Evolutionary conservation across 108 stramenopile species (phyloP), one percentile per base, ranked within the genome.

Genomic region (Nitzschia sp.): DNA sequence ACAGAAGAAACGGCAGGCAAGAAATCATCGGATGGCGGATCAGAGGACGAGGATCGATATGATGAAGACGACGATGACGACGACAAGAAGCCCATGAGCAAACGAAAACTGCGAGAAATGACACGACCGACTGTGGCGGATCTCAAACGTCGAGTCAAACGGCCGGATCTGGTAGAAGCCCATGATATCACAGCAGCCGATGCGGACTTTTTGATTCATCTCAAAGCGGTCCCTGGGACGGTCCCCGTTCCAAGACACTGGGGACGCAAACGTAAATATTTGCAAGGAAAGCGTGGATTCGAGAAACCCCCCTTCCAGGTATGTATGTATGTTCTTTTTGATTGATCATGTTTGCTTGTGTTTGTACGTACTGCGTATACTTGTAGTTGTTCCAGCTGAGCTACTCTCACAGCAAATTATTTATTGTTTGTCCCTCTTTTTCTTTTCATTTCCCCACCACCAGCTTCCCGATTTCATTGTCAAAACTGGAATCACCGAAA

Each of bases 191-290:
- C 97, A 5, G 90, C 98, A 0, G 79, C 87, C 2, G 97, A 98
- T 78, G 97, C 98, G 3, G 83, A 89, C 19, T 95, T 99, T 66
- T 69, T 99, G 52, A 81, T 98, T 47, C 72, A 84, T 57, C 77
- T 98, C 1, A 99, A 99, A 53, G 71, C 87, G 11, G 68, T 82
- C 36, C 85, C 90, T 13, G 94, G 95, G 26, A 91, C 98, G 6
- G 98, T 98, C 0, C 89, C 95, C 21, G 97, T 99, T 1, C 98
- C 99, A 2, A 67, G 94, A 31, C 99, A 98, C 76, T 98, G 99
- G 98, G 89, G 96, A 68, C 88, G 97, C 8, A 98, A 97, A 55
- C 94, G 99, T 30, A 98, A 99, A 79, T 99, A 98, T 79, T 70
- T 99, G 53, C 97, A 98, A 69, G 96, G 98, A 27, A 96, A 96